Evolutionary conservation across 2,329 filamentous ascomycete species (phyloP).

Genomic region (Zopfia rhizophila): DNA sequence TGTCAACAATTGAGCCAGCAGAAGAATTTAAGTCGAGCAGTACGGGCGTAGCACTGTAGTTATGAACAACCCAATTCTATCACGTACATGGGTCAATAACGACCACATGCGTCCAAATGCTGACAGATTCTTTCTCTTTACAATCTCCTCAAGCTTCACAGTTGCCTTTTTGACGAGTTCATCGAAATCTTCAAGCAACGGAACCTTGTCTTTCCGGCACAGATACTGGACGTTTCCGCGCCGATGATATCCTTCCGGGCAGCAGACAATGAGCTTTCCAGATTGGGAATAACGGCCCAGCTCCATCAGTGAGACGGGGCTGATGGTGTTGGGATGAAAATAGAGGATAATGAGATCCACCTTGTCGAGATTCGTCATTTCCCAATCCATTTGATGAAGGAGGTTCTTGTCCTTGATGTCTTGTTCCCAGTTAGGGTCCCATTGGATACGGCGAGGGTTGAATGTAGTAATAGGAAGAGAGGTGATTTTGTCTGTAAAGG

Average conservation of each 20-base stretch:
- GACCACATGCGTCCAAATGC: slow-evolving; percentile 8
- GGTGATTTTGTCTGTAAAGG: slow-evolving; percentile 52
- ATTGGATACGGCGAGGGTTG: slow-evolving; percentile 65
- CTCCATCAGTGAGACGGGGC: slow-evolving; percentile 14
- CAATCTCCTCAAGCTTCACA: slow-evolving; percentile 14
- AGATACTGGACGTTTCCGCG: slow-evolving; percentile 15
- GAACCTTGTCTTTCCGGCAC: slow-evolving; percentile 13
- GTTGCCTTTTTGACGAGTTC: slow-evolving; percentile 13
- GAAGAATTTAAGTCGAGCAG: too few species aligned
- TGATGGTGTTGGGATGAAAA: slow-evolving; percentile 15
- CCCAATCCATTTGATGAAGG: slow-evolving; percentile 55
- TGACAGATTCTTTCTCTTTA: slow-evolving; percentile 17
- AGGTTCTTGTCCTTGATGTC: slow-evolving; percentile 59
- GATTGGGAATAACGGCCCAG: slow-evolving; percentile 15
- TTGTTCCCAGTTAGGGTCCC: slow-evolving; percentile 66
- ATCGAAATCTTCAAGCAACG: slow-evolving; percentile 14
- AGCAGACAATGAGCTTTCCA: slow-evolving; percentile 16
- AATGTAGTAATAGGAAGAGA: slow-evolving; percentile 60
- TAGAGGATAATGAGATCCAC: slow-evolving; percentile 17
- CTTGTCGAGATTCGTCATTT: slow-evolving; percentile 18
- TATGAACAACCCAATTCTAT: slow-evolving; percentile 11
- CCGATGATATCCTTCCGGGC: slow-evolving; percentile 13
- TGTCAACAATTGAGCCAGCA: too few species aligned
- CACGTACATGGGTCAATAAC: slow-evolving; percentile 2
- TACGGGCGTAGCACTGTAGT: too few species aligned